A percentile compares a stretch with the other conserved stretches of the same genome.
Conservation (phyloP, 176 grass and related monocot species). For the Oryza glaberrima region DNA sequence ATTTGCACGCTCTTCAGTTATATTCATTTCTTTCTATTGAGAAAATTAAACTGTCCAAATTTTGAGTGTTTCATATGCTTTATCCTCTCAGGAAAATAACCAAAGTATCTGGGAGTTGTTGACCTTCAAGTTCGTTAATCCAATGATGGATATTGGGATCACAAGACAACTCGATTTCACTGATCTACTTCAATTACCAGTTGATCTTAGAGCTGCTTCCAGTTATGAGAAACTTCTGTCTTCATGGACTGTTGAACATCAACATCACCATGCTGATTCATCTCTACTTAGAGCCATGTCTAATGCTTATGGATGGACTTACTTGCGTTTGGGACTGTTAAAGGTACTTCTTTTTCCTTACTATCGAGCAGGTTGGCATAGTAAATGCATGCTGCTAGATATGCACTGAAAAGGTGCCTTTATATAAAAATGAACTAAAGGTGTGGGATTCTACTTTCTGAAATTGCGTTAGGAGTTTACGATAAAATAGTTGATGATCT, state of each 20-base stretch:
- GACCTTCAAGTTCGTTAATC: slow-evolving; percentile 81
- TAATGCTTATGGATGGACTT: slow-evolving; percentile 81
- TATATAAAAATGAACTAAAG: not conserved
- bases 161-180: slow-evolving; percentile 81
- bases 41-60: not conserved
- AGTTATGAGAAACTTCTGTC: slow-evolving; percentile 66
- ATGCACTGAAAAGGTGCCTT: not conserved
- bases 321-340: slow-evolving; percentile 74
- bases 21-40: not conserved
- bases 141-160: slow-evolving; percentile 76
- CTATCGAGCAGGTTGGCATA: not conserved
- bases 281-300: slow-evolving; percentile 81
- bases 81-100: slow-evolving; percentile 52
- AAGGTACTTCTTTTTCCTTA: slow-evolving; percentile 59
- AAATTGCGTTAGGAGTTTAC: not conserved
- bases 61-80: slow-evolving; percentile 41
- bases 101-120: slow-evolving; percentile 55
- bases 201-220: slow-evolving; percentile 63
- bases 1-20: not conserved
- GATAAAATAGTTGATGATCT: not conserved
- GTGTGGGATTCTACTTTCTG: not conserved
- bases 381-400: slow-evolving; percentile 27
- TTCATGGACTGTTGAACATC: slow-evolving; percentile 74
- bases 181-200: slow-evolving; percentile 82
- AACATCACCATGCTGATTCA: slow-evolving; percentile 49